These are phyloP conservation scores for Leishmania turanica DNA, from an alignment of 208 protist genomes.

Conservation along the genomic window DNA sequence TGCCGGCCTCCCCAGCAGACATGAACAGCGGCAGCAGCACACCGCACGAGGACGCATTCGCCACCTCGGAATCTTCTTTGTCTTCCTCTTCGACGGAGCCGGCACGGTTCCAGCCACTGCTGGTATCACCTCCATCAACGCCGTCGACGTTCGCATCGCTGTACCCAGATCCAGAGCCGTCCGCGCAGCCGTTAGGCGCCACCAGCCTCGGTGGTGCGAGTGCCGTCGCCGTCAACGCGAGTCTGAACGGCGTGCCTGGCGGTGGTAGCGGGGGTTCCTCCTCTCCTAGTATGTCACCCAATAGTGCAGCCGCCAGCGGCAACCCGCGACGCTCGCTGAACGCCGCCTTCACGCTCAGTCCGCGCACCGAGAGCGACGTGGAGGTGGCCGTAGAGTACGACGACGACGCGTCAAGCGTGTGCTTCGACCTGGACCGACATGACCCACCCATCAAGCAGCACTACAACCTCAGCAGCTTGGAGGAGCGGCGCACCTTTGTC, in stretches of 20 bases:
- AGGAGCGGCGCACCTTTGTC: constrained; percentile 64
- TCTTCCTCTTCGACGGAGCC: constrained; percentile 11
- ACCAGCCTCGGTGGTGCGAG: not conserved
- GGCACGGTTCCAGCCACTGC: not conserved
- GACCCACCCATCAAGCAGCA: constrained; percentile 32
- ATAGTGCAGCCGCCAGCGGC: constrained; percentile 1
- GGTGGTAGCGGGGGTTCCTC: not conserved
- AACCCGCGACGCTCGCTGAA: constrained; percentile 61
- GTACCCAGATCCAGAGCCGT: not conserved
- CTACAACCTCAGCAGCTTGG: constrained; percentile 43
- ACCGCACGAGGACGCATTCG: not conserved
- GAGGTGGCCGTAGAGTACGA: constrained; percentile 32
- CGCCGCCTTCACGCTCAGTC: constrained; percentile 65
- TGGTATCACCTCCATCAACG: not conserved
- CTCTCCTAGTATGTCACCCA: constrained; percentile 4
- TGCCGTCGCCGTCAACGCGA: not conserved
- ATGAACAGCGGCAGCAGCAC: not conserved
- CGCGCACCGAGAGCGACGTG: constrained; percentile 53
- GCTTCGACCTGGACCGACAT: constrained; percentile 45
- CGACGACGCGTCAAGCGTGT: constrained; percentile 35
- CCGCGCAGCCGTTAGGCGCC: not conserved
- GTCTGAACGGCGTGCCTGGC: not conserved
- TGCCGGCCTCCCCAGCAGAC: not conserved
- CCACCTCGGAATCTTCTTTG: constrained; percentile 2
- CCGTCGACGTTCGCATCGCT: not conserved